phyloP scores from a whole-genome alignment of 768 basidiomycete species.

The Mycena chlorophos region DNA sequence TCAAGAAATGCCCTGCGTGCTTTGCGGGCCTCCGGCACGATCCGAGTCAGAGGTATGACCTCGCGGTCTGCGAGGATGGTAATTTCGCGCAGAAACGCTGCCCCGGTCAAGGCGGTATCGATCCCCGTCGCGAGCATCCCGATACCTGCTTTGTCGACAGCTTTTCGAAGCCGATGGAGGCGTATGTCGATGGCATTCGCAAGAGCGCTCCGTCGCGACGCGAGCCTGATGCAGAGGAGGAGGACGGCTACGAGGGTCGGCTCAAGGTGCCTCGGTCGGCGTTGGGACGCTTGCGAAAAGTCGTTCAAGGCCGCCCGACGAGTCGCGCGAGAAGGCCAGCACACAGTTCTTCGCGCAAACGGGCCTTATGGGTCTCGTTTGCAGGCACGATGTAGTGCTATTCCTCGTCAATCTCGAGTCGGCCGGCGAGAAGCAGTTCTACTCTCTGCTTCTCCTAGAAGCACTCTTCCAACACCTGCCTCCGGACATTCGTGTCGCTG shows the following conservation, averaged over 20 bases:
- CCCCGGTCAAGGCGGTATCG: neutral
- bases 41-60: neutral
- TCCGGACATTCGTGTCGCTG: conserved; percentile 6
- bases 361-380: conserved; percentile 33
- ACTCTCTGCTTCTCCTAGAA: conserved; percentile 30
- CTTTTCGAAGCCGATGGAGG: conserved; percentile 22
- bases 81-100: neutral
- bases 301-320: conserved; percentile 31
- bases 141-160: conserved; percentile 26
- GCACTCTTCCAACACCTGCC: conserved; percentile 32
- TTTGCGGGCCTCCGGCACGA: neutral
- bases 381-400: conserved; percentile 33
- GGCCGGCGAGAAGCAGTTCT: conserved; percentile 33
- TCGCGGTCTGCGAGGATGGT: neutral
- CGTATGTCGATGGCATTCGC: neutral
- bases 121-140: conserved; percentile 23
- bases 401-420: conserved; percentile 36
- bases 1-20: neutral
- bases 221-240: neutral
- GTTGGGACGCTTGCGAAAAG: conserved; percentile 34
- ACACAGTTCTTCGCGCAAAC: conserved; percentile 24
- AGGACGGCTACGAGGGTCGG: conserved; percentile 22
- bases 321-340: conserved; percentile 12
- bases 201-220: neutral
- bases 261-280: conserved; percentile 30